Evolutionary conservation across 441 rosid genomes (phyloP).

Genomic region (Mallotus japonicus): DNA sequence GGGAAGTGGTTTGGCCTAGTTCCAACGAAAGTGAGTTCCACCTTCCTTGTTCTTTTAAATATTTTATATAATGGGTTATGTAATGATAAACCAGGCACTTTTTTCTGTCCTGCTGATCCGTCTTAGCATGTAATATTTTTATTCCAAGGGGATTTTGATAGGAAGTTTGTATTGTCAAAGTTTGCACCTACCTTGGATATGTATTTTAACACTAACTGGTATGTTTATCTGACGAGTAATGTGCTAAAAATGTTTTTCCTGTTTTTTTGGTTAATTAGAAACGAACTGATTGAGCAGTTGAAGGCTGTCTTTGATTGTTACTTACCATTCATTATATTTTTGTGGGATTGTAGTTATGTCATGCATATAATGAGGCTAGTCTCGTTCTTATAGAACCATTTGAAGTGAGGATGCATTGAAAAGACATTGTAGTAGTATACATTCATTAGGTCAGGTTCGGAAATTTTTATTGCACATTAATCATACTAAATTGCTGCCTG

Average conservation of each 20-base stretch:
- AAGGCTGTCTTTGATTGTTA: neutral
- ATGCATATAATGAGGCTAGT: neutral
- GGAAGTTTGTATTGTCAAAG: conserved; percentile 25
- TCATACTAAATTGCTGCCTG: too few species aligned
- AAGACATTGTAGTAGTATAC: too few species aligned
- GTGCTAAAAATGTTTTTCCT: neutral
- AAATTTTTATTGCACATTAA: too few species aligned
- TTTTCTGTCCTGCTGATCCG: conserved; percentile 42
- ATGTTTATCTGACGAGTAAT: conserved; percentile 16
- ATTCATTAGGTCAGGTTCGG: too few species aligned
- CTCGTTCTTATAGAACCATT: too few species aligned
- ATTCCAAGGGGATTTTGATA: conserved; percentile 33
- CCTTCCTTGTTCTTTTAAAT: conserved; percentile 8
- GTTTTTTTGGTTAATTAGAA: neutral
- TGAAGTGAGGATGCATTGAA: too few species aligned
- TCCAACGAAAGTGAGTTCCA: conserved; percentile 17
- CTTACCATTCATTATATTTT: neutral
- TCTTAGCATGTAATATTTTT: conserved; percentile 25
- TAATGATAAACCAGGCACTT: conserved; percentile 32
- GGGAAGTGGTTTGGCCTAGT: conserved; percentile 17
- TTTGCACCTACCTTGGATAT: conserved; percentile 19
- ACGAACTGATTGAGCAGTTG: neutral
- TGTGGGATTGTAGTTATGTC: neutral
- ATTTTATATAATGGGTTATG: conserved; percentile 6
- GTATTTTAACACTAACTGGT: conserved; percentile 18